Conservation (phyloP, 257 asterid genomes). For the Solanum clarkiae region DNA sequence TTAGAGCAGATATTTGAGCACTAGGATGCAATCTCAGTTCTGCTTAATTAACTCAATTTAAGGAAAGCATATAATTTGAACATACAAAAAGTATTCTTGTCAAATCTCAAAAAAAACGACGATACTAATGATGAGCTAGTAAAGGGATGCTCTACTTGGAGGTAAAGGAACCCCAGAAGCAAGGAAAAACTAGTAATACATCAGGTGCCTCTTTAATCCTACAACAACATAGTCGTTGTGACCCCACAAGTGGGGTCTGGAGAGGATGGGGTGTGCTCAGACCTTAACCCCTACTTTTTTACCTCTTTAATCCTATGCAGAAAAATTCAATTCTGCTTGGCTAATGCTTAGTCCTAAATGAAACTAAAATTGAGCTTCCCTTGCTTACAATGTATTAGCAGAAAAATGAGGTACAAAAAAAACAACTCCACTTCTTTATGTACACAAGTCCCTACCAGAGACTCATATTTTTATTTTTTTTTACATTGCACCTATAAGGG, state of each 20-base stretch:
- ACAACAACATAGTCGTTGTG: background rate
- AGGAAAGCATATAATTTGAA: background rate
- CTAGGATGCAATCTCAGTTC: background rate
- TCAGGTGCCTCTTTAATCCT: background rate
- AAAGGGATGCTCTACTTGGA: background rate
- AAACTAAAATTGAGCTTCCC: background rate
- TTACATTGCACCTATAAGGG: background rate
- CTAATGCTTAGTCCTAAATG: background rate
- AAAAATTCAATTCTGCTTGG: background rate
- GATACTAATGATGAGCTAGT: background rate
- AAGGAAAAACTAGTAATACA: background rate
- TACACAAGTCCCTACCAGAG: background rate
- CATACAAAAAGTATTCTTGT: background rate
- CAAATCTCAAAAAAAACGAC: background rate
- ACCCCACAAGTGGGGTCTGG: background rate
- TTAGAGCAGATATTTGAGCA: background rate
- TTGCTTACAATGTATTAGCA: background rate
- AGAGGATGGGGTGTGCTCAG: background rate
- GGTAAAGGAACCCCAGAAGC: background rate
- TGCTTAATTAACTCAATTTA: background rate
- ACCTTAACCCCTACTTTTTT: background rate
- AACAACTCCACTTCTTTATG: background rate
- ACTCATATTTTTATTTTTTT: background rate
- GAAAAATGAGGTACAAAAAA: background rate
- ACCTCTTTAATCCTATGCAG: background rate